These are phyloP conservation scores for Phytophthora hybrid DNA, from an alignment of 352 stramenopile species.

Conservation along the genomic window DNA sequence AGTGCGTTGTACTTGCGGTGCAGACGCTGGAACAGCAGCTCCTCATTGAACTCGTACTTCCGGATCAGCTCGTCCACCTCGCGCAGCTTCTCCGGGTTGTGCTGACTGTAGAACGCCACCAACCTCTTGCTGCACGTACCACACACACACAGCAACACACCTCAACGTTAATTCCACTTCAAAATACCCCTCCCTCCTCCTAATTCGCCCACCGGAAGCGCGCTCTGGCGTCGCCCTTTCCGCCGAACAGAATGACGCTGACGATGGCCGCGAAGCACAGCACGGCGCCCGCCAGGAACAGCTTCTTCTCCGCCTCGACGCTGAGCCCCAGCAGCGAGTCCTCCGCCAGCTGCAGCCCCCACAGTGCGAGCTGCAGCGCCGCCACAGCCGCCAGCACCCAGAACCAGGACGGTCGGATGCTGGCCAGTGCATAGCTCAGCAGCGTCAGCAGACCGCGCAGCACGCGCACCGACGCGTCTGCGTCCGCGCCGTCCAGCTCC, in stretches of 20 bases:
- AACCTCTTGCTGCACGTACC: slow-evolving; percentile 49
- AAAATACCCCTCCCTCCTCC: not conserved
- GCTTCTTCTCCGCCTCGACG: slow-evolving; percentile 52
- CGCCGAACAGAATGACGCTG: slow-evolving; percentile 60
- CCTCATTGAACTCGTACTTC: slow-evolving; percentile 83
- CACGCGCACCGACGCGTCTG: slow-evolving; percentile 57
- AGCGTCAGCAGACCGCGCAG: slow-evolving; percentile 70
- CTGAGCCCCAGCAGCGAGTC: slow-evolving; percentile 49
- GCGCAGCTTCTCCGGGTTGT: slow-evolving; percentile 76
- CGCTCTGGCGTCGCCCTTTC: slow-evolving; percentile 42
- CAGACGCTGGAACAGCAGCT: slow-evolving; percentile 77
- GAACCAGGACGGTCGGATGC: slow-evolving; percentile 51
- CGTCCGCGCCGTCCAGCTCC: slow-evolving; percentile 41
- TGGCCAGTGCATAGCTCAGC: slow-evolving; percentile 57
- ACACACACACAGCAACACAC: slow-evolving; percentile 9
- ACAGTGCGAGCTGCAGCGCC: slow-evolving; percentile 61
- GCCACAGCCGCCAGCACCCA: slow-evolving; percentile 54
- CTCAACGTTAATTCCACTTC: no score
- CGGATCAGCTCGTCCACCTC: slow-evolving; percentile 70
- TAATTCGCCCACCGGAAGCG: slow-evolving; percentile 49
- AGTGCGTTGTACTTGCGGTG: slow-evolving; percentile 85
- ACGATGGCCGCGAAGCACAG: slow-evolving; percentile 57
- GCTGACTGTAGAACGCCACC: slow-evolving; percentile 73
- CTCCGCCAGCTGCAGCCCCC: slow-evolving; percentile 55
- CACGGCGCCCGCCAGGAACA: slow-evolving; percentile 50